Conservation (phyloP, 768 basidiomycete genomes). For the Mycena amicta region DNA sequence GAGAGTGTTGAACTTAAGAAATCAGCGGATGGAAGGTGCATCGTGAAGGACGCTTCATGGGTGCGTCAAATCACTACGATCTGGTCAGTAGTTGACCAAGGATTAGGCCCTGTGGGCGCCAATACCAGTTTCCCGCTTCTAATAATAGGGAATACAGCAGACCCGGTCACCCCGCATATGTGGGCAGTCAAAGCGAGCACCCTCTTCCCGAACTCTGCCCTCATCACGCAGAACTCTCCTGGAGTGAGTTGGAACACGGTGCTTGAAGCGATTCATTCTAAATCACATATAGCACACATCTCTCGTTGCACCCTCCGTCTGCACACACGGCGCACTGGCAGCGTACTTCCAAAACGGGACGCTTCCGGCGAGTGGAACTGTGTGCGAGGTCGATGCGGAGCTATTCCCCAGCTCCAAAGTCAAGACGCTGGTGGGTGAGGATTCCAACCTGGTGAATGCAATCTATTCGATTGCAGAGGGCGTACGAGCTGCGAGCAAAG, state of each 20-base stretch:
- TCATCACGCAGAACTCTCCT: not conserved
- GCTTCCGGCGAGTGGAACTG: constrained; percentile 5
- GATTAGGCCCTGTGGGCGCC: constrained; percentile 29
- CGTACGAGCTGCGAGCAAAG: not conserved
- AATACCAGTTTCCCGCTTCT: constrained; percentile 38
- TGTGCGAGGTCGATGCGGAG: constrained; percentile 4
- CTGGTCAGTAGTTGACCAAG: not conserved
- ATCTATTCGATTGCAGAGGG: not conserved
- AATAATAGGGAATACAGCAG: constrained; percentile 28
- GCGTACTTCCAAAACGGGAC: constrained; percentile 14
- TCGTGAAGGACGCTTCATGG: constrained; percentile 20
- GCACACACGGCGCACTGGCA: constrained; percentile 25
- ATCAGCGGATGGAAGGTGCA: constrained; percentile 12
- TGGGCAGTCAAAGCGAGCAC: not conserved
- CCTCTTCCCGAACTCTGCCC: constrained; percentile 5
- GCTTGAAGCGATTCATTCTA: not conserved
- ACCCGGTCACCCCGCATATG: constrained; percentile 14
- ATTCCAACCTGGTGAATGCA: not conserved
- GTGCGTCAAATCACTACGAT: constrained; percentile 5
- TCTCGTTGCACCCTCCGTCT: constrained; percentile 33
- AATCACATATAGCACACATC: constrained; percentile 40
- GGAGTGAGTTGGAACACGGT: not conserved
- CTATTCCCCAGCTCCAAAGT: constrained; percentile 9
- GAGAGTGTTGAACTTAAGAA: not conserved
- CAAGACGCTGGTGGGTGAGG: not conserved